phyloP scores from a whole-genome alignment of 2,329 filamentous ascomycete species.

The Coniosporium tulheliwenetii region DNA sequence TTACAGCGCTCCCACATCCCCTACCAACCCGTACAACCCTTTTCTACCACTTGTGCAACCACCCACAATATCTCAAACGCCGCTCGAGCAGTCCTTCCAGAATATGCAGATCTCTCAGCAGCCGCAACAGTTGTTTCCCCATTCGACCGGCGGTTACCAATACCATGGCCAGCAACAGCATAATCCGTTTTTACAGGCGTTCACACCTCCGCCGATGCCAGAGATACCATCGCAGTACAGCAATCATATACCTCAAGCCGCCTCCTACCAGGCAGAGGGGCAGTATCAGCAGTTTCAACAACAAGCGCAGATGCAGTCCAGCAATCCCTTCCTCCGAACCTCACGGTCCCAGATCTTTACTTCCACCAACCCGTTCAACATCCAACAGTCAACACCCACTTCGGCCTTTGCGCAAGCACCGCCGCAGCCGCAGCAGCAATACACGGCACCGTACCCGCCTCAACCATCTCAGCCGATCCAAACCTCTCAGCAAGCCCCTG shows the following conservation, averaged over 20 bases:
- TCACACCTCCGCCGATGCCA: conserved; percentile 24
- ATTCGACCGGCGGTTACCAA: conserved; percentile 52
- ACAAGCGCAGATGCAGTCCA: conserved; percentile 12
- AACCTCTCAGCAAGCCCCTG: conserved; percentile 37
- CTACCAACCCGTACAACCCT: conserved; percentile 7
- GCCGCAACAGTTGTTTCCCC: conserved; percentile 52
- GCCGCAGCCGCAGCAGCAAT: conserved; percentile 10
- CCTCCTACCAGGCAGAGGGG: background rate
- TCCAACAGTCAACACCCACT: background rate
- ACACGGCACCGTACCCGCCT: conserved; percentile 7
- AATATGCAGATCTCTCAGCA: conserved; percentile 44
- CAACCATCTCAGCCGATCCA: conserved; percentile 21
- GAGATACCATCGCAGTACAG: conserved; percentile 22
- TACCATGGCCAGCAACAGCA: conserved; percentile 21
- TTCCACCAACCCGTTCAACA: conserved; percentile 21
- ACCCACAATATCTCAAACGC: conserved; percentile 5
- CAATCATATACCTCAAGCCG: conserved; percentile 15
- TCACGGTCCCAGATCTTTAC: conserved; percentile 26
- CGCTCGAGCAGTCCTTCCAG: conserved; percentile 50
- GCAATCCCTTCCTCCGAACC: conserved; percentile 28
- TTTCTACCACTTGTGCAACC: conserved; percentile 4
- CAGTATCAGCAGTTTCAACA: conserved; percentile 8
- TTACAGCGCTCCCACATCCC: conserved; percentile 2
- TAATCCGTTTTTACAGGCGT: conserved; percentile 24
- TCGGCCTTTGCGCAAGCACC: conserved; percentile 2